These are phyloP conservation scores for Glutinoglossum americanum DNA, from an alignment of 495 filamentous ascomycete species.

Conservation along the genomic window DNA sequence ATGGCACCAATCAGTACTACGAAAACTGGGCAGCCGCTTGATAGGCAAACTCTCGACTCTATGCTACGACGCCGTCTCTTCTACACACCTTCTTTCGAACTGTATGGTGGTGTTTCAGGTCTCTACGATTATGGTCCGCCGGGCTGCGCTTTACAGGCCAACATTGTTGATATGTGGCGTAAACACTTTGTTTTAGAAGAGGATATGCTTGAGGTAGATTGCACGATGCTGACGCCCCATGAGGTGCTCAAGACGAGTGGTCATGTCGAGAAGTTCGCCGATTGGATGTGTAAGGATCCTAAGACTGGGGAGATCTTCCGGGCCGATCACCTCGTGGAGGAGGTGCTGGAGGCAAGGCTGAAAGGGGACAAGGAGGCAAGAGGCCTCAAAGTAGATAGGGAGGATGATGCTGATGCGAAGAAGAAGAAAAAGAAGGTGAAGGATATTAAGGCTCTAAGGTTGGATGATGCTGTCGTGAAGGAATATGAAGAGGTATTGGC, in stretches of 20 bases:
- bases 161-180: slow-evolving; percentile 76
- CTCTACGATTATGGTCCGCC: slow-evolving; percentile 23
- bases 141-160: slow-evolving; percentile 28
- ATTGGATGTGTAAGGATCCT: slow-evolving; percentile 99
- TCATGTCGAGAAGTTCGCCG: slow-evolving; percentile 93
- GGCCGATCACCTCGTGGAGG: slow-evolving; percentile 89
- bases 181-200: slow-evolving; percentile 34
- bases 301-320: slow-evolving; percentile 92
- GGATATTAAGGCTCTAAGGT: slow-evolving; percentile 32
- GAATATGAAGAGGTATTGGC: slow-evolving; percentile 51
- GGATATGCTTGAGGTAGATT: slow-evolving; percentile 26
- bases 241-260: slow-evolving; percentile 90
- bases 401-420: slow-evolving; percentile 22
- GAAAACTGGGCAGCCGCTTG: slow-evolving; percentile 71
- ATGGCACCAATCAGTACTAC: slow-evolving; percentile 40
- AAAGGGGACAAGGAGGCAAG: slow-evolving; percentile 33
- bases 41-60: slow-evolving; percentile 56
- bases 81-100: slow-evolving; percentile 87
- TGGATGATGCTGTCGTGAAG: slow-evolving; percentile 38
- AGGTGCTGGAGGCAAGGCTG: slow-evolving; percentile 64
- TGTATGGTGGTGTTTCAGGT: slow-evolving; percentile 50
- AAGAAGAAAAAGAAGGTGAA: slow-evolving; percentile 38
- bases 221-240: slow-evolving; percentile 34
- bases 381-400: slow-evolving; percentile 41
- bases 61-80: slow-evolving; percentile 75